phyloP scores from a whole-genome alignment of 345 rosid genomes.

The Nasturtium officinale region DNA sequence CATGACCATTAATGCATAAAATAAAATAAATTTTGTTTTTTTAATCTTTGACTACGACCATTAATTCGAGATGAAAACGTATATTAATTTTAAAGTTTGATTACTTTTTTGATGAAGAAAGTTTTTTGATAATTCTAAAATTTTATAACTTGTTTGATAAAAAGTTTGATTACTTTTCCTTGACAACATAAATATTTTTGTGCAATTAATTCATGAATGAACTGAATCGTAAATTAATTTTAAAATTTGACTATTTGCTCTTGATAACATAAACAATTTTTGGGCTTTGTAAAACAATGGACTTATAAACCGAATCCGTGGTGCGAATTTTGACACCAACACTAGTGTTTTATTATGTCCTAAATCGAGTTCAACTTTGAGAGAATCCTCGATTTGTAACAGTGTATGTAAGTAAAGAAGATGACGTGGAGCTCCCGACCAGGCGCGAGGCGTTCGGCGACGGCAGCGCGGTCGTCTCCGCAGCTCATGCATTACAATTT shows the following conservation, averaged over 20 bases:
- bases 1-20: not conserved
- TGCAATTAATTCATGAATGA: no score
- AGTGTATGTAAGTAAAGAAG: not conserved
- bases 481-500: constrained; percentile 62
- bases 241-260: not conserved
- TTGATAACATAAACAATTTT: no score
- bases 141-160: no score
- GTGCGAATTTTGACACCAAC: not conserved
- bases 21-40: no score
- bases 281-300: not conserved
- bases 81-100: no score
- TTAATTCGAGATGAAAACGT: no score
- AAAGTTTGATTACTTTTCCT: not conserved
- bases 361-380: not conserved
- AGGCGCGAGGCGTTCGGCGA: constrained; percentile 67
- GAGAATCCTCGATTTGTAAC: not conserved
- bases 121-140: no score
- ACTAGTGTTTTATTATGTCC: not conserved
- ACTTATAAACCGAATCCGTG: not conserved
- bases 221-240: no score
- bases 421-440: constrained; percentile 53
- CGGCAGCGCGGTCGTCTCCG: constrained; percentile 75
- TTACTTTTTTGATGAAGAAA: no score
- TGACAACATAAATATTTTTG: no score
- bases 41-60: no score